These are phyloP conservation scores for Aspergillus campestris DNA, from an alignment of 495 filamentous ascomycete genomes.

Conservation along the genomic window DNA sequence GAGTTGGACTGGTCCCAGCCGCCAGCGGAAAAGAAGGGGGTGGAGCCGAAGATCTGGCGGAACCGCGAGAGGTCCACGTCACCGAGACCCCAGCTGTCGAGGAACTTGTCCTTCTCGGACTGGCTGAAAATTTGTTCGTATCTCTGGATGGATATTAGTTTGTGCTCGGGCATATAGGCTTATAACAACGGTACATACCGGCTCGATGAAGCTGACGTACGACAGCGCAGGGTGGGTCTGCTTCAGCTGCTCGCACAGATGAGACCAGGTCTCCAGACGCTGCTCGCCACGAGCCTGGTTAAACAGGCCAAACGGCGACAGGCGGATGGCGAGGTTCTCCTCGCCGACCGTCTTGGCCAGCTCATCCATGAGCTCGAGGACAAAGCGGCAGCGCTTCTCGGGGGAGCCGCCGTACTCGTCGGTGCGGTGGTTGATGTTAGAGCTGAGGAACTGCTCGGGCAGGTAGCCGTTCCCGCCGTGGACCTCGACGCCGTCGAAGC, in stretches of 20 bases:
- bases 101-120: slow-evolving; percentile 38
- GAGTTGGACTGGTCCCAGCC: slow-evolving; percentile 41
- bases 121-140: slow-evolving; percentile 41
- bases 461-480: slow-evolving; percentile 46
- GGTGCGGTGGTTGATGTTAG: slow-evolving; percentile 37
- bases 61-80: slow-evolving; percentile 29
- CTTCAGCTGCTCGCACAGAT: slow-evolving; percentile 42
- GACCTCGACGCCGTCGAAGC: slow-evolving; percentile 43
- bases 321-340: slow-evolving; percentile 14
- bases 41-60: slow-evolving; percentile 37
- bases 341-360: slow-evolving; percentile 19
- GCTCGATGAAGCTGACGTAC: slow-evolving; percentile 47
- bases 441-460: slow-evolving; percentile 39
- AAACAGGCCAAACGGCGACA: slow-evolving; percentile 42
- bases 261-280: slow-evolving; percentile 43
- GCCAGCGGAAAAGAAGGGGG: slow-evolving; percentile 40
- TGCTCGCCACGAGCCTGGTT: slow-evolving; percentile 39
- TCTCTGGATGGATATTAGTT: slow-evolving; percentile 16
- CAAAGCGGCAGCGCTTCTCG: slow-evolving; percentile 39
- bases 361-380: slow-evolving; percentile 33
- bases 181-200: slow-evolving; percentile 19
- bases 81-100: slow-evolving; percentile 34
- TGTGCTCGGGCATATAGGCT: too few relatives aligned
- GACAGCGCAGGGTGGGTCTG: slow-evolving; percentile 36
- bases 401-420: slow-evolving; percentile 41